Base-by-base conservation (phyloP, 257 asterid species). In the Gardenia jasminoides region DNA sequence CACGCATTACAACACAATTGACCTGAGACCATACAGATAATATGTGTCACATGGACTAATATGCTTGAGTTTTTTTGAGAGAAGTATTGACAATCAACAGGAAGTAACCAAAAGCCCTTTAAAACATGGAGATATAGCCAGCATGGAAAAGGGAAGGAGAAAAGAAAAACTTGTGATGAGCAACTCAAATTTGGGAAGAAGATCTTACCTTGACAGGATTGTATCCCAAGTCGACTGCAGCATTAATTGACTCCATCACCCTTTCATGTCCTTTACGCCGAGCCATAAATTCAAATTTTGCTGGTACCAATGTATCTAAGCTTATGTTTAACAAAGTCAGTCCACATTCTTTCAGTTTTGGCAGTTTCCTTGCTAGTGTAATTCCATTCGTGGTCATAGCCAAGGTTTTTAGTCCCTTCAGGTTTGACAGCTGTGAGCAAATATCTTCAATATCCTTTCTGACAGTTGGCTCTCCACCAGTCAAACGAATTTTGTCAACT, bases 1-100 rank as follows among this genome's bases (percentile, higher is more conserved):
- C 99, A n/a, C 95, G 98, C 98, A 96, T 96, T 47, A 96, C 87
- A 68, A 96, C 99, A 83, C 98, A 96, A 81, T 96, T 96, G 80
- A 96, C 93, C 99, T 96, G 92, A 74, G 75, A 74, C 48, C 70
- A 58, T 82, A 54, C 78, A 85, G 36, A 85, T 50, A 54, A 43
- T 80, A 24, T 11, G 56, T 17, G 20, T 58, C 41, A 74, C 26
- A 28, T 39, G 43, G 11, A 22, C 41, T 26, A 36, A 39, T 22
- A 12, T 24, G 20, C 30, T 74, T 33, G 52, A 74, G 39, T 24
- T 74, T 28, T 54, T 74, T 16, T 9, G 24, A 20, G 47, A 33
- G 33, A 52, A 30, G 15, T 46, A 30, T 30, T 67, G 22, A 59
- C 31, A 31, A 11, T 58, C 48, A 44, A 48, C 65, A 67, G 17